Base-by-base conservation (phyloP, 352 stramenopile genomes). In the Aphanomyces cochlioides region DNA sequence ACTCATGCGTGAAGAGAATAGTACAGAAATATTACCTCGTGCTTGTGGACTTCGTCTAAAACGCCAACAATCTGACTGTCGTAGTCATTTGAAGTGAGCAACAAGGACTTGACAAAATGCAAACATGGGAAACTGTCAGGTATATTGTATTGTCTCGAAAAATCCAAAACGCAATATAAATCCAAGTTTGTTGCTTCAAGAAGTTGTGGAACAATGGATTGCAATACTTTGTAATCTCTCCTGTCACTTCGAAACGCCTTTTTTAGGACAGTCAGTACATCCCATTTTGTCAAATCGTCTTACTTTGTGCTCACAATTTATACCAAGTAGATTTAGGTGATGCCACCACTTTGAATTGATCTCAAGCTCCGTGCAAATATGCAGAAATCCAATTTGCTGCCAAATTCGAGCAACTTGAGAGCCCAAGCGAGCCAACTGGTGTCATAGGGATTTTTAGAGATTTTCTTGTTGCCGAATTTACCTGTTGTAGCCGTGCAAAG, bases 261-360 rank as follows among this genome's bases (percentile, higher is more conserved):
- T 56, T 28, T 28, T 28, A 28, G 28, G 28, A 28, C 28, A 28
- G 28, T 28, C 1, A 28, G 28, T 28, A 28, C 28, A 28, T 28
- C 28, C 28, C 28, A 28, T 28, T 28, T 28, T 2, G 28, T 28
- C 28, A 28, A 28, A 28, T 28, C 28, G 28, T 28, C 28, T 28
- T 57, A 72, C 66, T 39, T 67, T 67, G 39, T 66, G 83, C 10
- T 92, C 79, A 47, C 84, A 94, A 45, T 86, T 74, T 45, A 94
- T 94, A 4, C 78, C 83, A 13, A 94, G 75, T 17, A 94, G 69
- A 8, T 81, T 88, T 17, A 94, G 73, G 50, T 90, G 92, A 59
- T 94, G 83, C 83, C 83, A 92, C 86, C 86, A 94, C 47, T 83
- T 74, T 19, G 83, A 81, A n/a, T 94, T 94, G 4, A 77, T 83